These are phyloP conservation scores for Selenicereus undatus DNA, from an alignment of 148 eudicot species.

Conservation along the genomic window DNA sequence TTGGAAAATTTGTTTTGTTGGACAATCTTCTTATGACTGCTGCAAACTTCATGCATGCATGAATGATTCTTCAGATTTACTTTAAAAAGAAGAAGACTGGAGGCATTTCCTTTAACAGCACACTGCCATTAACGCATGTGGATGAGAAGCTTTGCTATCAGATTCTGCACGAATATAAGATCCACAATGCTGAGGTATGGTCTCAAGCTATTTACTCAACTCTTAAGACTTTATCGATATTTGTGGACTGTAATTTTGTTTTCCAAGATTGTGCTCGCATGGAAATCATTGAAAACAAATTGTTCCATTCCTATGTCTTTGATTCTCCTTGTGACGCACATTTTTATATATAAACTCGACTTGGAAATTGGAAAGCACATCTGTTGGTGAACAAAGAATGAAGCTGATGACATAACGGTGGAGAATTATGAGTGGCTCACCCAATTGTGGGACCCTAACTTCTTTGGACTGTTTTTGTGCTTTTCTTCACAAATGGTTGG, in stretches of 20 bases:
- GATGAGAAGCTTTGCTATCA: slow-evolving; percentile 99
- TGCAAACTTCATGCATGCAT: neutral
- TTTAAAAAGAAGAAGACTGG: slow-evolving; percentile 99
- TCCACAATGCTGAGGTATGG: slow-evolving; percentile 96
- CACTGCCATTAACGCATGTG: slow-evolving; percentile 72
- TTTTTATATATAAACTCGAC: neutral
- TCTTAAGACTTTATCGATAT: neutral
- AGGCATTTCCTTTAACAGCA: slow-evolving; percentile 96
- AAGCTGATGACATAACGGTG: too few relatives aligned
- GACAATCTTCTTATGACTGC: neutral
- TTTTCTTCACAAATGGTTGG: too few relatives aligned
- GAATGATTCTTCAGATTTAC: slow-evolving; percentile 54
- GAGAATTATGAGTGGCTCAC: too few relatives aligned
- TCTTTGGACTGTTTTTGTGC: neutral
- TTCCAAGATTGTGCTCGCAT: neutral
- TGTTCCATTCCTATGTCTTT: neutral
- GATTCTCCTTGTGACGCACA: neutral
- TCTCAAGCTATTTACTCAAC: neutral
- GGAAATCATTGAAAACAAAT: neutral
- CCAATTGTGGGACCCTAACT: too few relatives aligned
- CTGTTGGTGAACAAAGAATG: neutral
- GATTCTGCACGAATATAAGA: slow-evolving; percentile 95
- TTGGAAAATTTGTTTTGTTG: neutral
- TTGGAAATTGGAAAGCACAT: neutral
- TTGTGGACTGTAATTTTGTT: neutral